Evolutionary conservation across 1,284 basidiomycete genomes (phyloP).

Genomic region (Athelia sp.): DNA sequence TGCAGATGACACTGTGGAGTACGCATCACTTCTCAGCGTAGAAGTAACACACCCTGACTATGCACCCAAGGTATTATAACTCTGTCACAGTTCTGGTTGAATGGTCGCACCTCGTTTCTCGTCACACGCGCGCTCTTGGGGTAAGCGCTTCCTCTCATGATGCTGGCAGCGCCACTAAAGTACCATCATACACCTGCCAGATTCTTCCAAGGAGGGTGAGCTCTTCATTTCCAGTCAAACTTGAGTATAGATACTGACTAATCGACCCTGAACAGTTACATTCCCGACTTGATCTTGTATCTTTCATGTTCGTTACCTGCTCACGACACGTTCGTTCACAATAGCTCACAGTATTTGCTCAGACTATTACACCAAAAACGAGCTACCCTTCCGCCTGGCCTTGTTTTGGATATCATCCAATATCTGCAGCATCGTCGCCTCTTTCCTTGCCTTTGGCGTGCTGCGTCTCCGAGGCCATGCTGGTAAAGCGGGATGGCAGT

Average conservation of each 20-base stretch:
- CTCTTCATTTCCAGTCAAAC: constrained; percentile 11
- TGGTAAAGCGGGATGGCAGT: constrained; percentile 57
- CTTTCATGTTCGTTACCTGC: constrained; percentile 44
- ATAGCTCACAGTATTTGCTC: constrained; percentile 3
- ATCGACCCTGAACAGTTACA: constrained; percentile 29
- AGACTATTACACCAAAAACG: constrained; percentile 65
- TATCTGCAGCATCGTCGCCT: constrained; percentile 45
- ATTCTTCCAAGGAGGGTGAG: constrained; percentile 55
- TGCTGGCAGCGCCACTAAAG: too few species aligned
- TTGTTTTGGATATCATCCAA: constrained; percentile 66
- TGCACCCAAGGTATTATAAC: constrained; percentile 28
- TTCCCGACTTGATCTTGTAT: constrained; percentile 63
- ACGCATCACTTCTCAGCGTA: not conserved
- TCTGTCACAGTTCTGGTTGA: constrained; percentile 56
- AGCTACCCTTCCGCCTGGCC: constrained; percentile 62
- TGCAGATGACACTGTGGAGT: constrained; percentile 31
- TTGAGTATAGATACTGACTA: not conserved
- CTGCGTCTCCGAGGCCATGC: constrained; percentile 53
- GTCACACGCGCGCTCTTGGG: constrained; percentile 36
- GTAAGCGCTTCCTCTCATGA: constrained; percentile 16
- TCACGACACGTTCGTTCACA: not conserved
- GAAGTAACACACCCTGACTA: not conserved
- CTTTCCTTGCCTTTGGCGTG: constrained; percentile 62
- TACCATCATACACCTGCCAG: constrained; percentile 22
- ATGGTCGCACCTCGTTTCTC: constrained; percentile 50